Conservation (phyloP, 176 grass and related monocot species). For the Cenchrus purpureus region DNA sequence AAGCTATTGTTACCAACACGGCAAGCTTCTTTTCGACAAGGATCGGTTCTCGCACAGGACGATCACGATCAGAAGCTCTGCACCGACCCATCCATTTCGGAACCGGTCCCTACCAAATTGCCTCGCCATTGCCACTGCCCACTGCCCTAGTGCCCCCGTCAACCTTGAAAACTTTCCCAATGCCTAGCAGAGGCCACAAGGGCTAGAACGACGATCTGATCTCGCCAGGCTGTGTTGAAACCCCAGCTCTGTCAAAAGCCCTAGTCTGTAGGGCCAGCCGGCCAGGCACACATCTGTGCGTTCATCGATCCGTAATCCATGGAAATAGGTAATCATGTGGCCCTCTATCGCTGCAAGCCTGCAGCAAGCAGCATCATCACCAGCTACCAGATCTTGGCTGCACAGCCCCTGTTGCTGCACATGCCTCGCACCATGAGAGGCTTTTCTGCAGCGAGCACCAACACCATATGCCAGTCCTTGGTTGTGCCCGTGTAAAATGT, state of each 20-base stretch:
- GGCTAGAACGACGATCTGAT: not conserved
- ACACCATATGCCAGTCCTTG: not conserved
- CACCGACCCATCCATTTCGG: not conserved
- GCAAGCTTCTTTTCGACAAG: not conserved
- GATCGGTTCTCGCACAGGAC: not conserved
- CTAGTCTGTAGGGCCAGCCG: not conserved
- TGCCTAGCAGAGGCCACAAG: not conserved
- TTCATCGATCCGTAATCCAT: not conserved
- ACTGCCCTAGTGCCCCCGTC: too few relatives aligned
- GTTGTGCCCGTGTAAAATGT: not conserved
- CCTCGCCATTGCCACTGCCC: not conserved
- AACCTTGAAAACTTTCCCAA: not conserved
- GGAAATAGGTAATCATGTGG: not conserved
- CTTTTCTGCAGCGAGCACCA: not conserved
- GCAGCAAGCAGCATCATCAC: not conserved
- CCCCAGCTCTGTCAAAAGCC: constrained; percentile 1
- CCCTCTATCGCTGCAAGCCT: not conserved
- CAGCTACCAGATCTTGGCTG: not conserved
- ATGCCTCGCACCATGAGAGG: not conserved
- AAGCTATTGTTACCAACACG: not conserved
- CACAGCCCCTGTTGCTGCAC: not conserved
- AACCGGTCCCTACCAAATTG: not conserved
- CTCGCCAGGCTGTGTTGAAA: constrained; percentile 27
- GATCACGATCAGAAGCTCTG: too few relatives aligned
- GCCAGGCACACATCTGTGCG: not conserved